Base-by-base conservation (phyloP, 202 grass and related monocot genomes). In the Musa balbisiana region DNA sequence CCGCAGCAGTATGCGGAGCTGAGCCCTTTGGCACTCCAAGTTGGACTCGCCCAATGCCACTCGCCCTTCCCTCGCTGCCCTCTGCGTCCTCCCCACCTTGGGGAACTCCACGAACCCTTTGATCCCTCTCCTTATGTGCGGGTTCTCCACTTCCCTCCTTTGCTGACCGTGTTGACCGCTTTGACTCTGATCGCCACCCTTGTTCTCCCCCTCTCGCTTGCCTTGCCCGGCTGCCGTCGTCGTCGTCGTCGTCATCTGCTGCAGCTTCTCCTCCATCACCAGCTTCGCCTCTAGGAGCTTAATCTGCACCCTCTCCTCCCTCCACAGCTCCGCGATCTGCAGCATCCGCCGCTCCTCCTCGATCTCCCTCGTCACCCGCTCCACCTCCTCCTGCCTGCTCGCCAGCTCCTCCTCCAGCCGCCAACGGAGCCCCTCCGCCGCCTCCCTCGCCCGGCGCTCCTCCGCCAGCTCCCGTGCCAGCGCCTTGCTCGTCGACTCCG, bases 31-130 rank as follows among this genome's bases (percentile, higher is more conserved):
- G 79, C 90, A 97, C 80, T 97, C 93, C 78, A 93, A 78, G 66
- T 86, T 89, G 72, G 83, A 82, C 71, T 82, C 52, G 1, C 21
- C 83, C 11, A 82, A 62, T 60, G 84, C 82, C 73, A 72, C 69
- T 68, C 84, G 85, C 51, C 86, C 85, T 75, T 82, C 85, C 19
- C 84, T 84, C 13, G 5, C 33, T 1, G 1, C 0, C 10, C 3
- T 4, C 11, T 4, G 75, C 69, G 55, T 80, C 79, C 77, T 85
- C 50, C 3, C 78, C 80, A 43, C 51, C 17, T 6, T 91, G 15
- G 90, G 86, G 78, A 91, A 97, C 86, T 97, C 93, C 65, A 97
- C 93, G 81, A 80, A 89, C 52, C 93, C 93, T 76, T 87, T 97
- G 65, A 97, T 93, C 13, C 93, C 93, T 10, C 93, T 89, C 73